A percentile compares a stretch with the other conserved stretches of the same genome.
phyloP scores from a whole-genome alignment of 1,284 basidiomycete species.

The Kwoniella shivajii region DNA sequence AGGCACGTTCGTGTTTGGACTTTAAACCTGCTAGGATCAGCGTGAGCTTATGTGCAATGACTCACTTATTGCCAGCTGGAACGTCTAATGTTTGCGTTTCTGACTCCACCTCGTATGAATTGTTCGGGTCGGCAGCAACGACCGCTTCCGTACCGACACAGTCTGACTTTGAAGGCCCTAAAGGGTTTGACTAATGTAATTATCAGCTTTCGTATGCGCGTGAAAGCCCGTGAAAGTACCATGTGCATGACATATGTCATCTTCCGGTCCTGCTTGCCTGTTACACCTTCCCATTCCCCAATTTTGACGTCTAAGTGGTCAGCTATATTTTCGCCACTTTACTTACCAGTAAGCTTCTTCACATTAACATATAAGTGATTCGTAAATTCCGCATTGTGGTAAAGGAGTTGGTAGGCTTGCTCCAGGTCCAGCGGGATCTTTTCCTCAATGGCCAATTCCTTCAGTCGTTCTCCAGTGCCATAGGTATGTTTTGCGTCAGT shows the following conservation, averaged over 20 bases:
- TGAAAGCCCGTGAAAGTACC: constrained; percentile 7
- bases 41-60: not conserved
- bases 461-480: constrained; percentile 19
- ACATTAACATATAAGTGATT: constrained; percentile 23
- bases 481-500: constrained; percentile 5
- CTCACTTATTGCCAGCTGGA: constrained; percentile 33
- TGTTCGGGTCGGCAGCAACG: constrained; percentile 17
- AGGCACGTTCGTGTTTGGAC: constrained; percentile 30
- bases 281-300: constrained; percentile 21
- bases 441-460: constrained; percentile 29
- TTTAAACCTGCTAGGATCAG: constrained; percentile 21
- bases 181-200: constrained; percentile 16
- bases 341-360: constrained; percentile 28
- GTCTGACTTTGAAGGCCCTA: constrained; percentile 29
- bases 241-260: constrained; percentile 33
- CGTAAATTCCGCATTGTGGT: constrained; percentile 29
- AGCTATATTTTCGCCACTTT: not conserved
- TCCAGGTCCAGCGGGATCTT: constrained; percentile 22
- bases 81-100: constrained; percentile 30
- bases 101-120: constrained; percentile 26
- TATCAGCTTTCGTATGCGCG: too few relatives aligned
- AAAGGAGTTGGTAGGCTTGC: constrained; percentile 24
- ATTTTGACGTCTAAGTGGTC: constrained; percentile 22
- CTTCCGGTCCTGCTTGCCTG: constrained; percentile 17
- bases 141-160: constrained; percentile 25